These are phyloP conservation scores for Phytopythium boreale DNA, from an alignment of 352 stramenopile species.

Conservation along the genomic window DNA sequence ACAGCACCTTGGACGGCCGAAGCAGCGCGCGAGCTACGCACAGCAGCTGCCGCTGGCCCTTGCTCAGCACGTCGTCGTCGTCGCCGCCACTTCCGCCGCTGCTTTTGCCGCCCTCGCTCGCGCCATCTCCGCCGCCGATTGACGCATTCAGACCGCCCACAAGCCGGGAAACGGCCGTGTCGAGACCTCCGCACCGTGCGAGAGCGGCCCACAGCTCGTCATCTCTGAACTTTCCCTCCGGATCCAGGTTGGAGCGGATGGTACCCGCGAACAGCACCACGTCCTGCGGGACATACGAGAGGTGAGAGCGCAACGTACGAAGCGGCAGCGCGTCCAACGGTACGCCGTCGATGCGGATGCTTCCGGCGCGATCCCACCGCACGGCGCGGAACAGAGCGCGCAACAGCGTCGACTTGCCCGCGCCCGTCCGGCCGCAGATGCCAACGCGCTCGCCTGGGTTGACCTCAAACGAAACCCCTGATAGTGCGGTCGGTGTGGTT, in stretches of 20 bases:
- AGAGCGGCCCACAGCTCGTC: slow-evolving; percentile 60
- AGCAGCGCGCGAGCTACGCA: slow-evolving; percentile 82
- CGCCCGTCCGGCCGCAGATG: slow-evolving; percentile 87
- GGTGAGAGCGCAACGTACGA: slow-evolving; percentile 46
- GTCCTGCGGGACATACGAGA: slow-evolving; percentile 87
- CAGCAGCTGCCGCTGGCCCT: slow-evolving; percentile 72
- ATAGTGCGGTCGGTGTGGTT: slow-evolving; percentile 32
- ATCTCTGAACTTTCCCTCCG: slow-evolving; percentile 31
- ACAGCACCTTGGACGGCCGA: slow-evolving; percentile 90
- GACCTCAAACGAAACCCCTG: slow-evolving; percentile 11
- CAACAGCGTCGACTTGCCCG: slow-evolving; percentile 89
- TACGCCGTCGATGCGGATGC: slow-evolving; percentile 73
- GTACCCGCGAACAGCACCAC: slow-evolving; percentile 79
- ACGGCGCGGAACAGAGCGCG: slow-evolving; percentile 78
- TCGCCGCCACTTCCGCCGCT: not conserved
- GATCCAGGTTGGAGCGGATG: slow-evolving; percentile 86
- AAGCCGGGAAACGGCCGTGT: slow-evolving; percentile 38
- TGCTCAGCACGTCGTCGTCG: slow-evolving; percentile 56
- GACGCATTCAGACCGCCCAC: slow-evolving; percentile 44
- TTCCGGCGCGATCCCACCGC: slow-evolving; percentile 37
- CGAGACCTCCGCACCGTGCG: slow-evolving; percentile 39
- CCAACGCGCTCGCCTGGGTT: slow-evolving; percentile 26
- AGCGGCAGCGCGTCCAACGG: slow-evolving; percentile 61
- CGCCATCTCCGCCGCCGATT: slow-evolving; percentile 20
- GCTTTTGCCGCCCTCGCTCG: not conserved